phyloP scores from a whole-genome alignment of 1,284 basidiomycete species.

The Cryptococcus depauperatus region DNA sequence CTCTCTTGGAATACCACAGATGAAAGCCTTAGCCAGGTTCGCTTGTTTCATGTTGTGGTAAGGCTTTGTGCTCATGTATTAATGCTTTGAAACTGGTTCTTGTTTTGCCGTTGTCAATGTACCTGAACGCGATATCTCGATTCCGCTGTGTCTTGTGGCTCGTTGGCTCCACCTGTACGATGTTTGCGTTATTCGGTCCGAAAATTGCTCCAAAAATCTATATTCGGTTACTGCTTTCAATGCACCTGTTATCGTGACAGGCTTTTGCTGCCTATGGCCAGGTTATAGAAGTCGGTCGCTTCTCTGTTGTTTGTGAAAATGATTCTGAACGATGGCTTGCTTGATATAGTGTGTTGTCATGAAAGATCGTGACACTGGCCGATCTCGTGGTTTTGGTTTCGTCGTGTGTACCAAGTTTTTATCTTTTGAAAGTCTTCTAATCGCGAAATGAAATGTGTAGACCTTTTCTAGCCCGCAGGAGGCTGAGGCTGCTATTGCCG shows the following conservation, averaged over 20 bases:
- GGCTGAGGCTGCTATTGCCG: constrained; percentile 69
- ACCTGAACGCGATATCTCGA: constrained; percentile 3
- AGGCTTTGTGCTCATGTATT: constrained; percentile 13
- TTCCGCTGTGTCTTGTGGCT: constrained; percentile 1
- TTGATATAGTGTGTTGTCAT: constrained; percentile 96
- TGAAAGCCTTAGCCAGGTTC: constrained; percentile 70
- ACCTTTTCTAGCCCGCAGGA: constrained; percentile 60
- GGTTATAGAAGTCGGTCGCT: constrained; percentile 41
- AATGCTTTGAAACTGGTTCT: constrained; percentile 7
- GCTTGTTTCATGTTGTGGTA: constrained; percentile 61
- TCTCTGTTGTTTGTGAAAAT: constrained; percentile 2
- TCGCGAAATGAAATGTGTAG: constrained; percentile 14
- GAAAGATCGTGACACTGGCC: constrained; percentile 94
- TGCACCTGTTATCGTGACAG: constrained; percentile 15
- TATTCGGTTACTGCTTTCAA: not conserved
- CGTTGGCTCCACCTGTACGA: constrained; percentile 6
- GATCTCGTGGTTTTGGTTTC: constrained; percentile 93
- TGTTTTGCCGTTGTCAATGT: constrained; percentile 8
- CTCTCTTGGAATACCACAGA: constrained; percentile 77
- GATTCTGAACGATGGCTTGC: constrained; percentile 7
- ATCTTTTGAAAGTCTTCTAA: not conserved
- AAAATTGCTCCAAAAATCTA: too few relatives aligned
- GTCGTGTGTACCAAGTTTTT: constrained; percentile 49
- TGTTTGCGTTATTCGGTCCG: constrained; percentile 2
- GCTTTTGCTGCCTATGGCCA: constrained; percentile 42